Evolutionary conservation across 2,329 filamentous ascomycete species (phyloP).

Genomic region (Talaromyces funiculosus): DNA sequence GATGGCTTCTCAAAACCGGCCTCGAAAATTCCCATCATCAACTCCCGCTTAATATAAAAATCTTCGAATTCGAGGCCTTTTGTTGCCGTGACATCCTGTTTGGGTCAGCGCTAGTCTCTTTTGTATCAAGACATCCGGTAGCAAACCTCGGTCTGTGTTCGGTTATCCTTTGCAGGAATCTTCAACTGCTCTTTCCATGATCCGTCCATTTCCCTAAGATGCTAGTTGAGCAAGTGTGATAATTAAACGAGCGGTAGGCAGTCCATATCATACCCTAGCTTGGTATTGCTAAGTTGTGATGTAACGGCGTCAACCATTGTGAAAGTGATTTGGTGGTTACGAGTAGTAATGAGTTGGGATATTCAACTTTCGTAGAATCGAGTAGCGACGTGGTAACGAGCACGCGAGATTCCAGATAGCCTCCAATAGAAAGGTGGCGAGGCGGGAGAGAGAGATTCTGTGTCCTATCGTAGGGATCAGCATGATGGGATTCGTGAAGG

Average conservation of each 20-base stretch:
- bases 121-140: neutral
- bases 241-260: slow-evolving; percentile 1
- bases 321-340: slow-evolving; percentile 14
- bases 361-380: neutral
- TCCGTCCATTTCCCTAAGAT: slow-evolving; percentile 34
- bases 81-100: slow-evolving; percentile 91
- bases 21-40: slow-evolving; percentile 99
- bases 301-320: slow-evolving; percentile 42
- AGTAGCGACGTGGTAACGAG: neutral
- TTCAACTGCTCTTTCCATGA: slow-evolving; percentile 45
- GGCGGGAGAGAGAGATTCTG: neutral
- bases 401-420: neutral
- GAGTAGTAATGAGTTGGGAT: neutral
- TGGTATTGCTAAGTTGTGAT: slow-evolving; percentile 41
- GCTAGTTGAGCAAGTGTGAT: slow-evolving; percentile 14
- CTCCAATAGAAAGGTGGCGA: neutral
- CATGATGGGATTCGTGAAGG: neutral
- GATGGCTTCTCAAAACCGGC: slow-evolving; percentile 98
- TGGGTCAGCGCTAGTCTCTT: neutral
- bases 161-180: slow-evolving; percentile 43
- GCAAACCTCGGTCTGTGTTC: slow-evolving; percentile 46
- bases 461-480: neutral
- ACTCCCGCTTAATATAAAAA: slow-evolving; percentile 86
- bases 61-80: slow-evolving; percentile 98
- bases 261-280: slow-evolving; percentile 32